Evolutionary conservation across 1,284 basidiomycete species (phyloP).

Genomic region (Ceratobasidium theobromae): DNA sequence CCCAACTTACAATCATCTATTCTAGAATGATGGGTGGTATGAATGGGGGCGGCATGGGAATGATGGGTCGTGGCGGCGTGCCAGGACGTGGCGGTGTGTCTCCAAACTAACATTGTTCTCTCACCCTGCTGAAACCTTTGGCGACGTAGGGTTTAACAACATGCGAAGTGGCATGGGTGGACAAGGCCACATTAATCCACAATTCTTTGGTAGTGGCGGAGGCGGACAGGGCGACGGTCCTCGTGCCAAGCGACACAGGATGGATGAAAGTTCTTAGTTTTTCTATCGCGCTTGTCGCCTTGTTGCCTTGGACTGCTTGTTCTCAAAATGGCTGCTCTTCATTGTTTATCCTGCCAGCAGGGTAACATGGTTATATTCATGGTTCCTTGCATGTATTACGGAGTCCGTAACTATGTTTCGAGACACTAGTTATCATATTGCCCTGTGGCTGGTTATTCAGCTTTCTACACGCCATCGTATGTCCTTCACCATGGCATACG

Average conservation of each 20-base stretch:
- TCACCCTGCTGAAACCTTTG: not conserved
- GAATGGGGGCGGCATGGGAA: conserved; percentile 6
- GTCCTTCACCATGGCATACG: not conserved
- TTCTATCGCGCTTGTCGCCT: not conserved
- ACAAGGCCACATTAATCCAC: conserved; percentile 32
- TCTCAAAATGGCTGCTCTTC: not conserved
- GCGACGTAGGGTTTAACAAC: conserved; percentile 19
- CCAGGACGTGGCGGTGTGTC: conserved; percentile 20
- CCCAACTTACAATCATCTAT: not conserved
- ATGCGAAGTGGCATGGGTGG: conserved; percentile 32
- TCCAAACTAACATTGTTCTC: not conserved
- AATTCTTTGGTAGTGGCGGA: conserved; percentile 31
- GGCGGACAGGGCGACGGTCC: conserved; percentile 21
- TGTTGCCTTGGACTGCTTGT: not conserved
- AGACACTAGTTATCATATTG: no score
- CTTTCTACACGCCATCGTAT: no score
- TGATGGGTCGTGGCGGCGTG: conserved; percentile 28
- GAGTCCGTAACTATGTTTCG: not conserved
- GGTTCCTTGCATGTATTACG: not conserved
- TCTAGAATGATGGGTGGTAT: conserved; percentile 29
- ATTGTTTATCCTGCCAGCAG: not conserved
- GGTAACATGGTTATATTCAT: not conserved
- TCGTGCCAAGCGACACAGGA: conserved; percentile 22
- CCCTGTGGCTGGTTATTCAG: no score
- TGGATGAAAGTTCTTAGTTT: conserved; percentile 18